These are phyloP conservation scores for Chaetomium globosum DNA, from an alignment of 2,329 filamentous ascomycete genomes.

Conservation along the genomic window DNA sequence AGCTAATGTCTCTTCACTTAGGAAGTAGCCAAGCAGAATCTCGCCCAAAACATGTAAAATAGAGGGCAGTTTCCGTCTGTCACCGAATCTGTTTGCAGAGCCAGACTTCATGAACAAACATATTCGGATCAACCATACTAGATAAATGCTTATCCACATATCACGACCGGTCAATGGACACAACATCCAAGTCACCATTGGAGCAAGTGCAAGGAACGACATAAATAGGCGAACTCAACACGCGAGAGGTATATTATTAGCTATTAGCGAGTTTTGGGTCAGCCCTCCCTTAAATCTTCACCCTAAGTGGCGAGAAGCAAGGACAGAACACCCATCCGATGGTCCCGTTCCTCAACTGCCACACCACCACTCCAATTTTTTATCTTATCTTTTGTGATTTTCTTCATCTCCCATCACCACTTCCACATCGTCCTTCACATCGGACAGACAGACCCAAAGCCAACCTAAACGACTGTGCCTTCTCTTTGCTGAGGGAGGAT, in stretches of 20 bases:
- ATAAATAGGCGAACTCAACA: constrained; percentile 37
- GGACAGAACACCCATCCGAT: constrained; percentile 26
- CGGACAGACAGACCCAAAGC: constrained; percentile 31
- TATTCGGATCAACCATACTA: no score
- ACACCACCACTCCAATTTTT: constrained; percentile 13
- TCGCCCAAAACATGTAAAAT: no score
- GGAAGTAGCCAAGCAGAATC: no score
- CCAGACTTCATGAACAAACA: no score
- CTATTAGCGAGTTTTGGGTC: constrained; percentile 39
- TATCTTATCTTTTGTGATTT: constrained; percentile 26
- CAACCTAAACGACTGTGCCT: constrained; percentile 35
- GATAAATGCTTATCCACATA: not conserved
- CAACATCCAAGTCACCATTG: not conserved
- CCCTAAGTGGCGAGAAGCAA: constrained; percentile 23
- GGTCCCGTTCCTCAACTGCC: constrained; percentile 13
- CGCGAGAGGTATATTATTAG: constrained; percentile 42
- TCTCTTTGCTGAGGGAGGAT: constrained; percentile 35
- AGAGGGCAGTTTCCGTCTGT: no score
- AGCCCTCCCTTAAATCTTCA: constrained; percentile 14
- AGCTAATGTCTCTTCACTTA: not conserved
- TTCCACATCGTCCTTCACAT: constrained; percentile 24
- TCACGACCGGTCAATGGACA: not conserved
- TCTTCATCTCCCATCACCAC: constrained; percentile 10
- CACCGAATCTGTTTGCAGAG: no score
- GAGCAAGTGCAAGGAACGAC: not conserved